These are phyloP conservation scores for Lactifluus hygrophoroides DNA, from an alignment of 768 basidiomycete genomes.

Conservation along the genomic window DNA sequence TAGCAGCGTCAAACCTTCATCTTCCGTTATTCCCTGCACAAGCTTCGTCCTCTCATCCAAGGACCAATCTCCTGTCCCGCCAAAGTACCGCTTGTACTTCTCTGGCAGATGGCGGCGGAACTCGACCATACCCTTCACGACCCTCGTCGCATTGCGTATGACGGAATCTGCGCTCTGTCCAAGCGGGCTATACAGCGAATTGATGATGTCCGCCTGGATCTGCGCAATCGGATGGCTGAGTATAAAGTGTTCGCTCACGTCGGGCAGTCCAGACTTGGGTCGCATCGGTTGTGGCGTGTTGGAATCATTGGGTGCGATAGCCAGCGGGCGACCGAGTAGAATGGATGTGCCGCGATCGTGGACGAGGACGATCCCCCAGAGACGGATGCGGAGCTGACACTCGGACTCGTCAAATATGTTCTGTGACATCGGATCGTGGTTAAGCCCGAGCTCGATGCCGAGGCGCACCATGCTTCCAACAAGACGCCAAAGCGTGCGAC, in stretches of 20 bases:
- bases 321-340: conserved; percentile 77
- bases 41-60: conserved; percentile 55
- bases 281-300: conserved; percentile 69
- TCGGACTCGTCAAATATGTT: conserved; percentile 66
- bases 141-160: conserved; percentile 69
- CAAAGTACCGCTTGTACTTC: conserved; percentile 64
- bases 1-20: conserved; percentile 73
- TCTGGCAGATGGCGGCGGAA: conserved; percentile 64
- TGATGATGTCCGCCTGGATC: conserved; percentile 85
- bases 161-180: conserved; percentile 58
- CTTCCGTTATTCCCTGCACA: conserved; percentile 67
- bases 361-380: conserved; percentile 79
- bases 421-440: conserved; percentile 74
- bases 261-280: conserved; percentile 33
- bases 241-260: conserved; percentile 75
- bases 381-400: conserved; percentile 65
- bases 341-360: conserved; percentile 87
- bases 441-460: conserved; percentile 75
- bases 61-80: conserved; percentile 70
- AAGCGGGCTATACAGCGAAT: conserved; percentile 74
- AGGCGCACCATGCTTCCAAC: conserved; percentile 79
- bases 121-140: conserved; percentile 68
- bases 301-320: conserved; percentile 73
- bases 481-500: conserved; percentile 82
- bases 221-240: conserved; percentile 68